Evolutionary conservation across 768 basidiomycete species (phyloP), one percentile per base, ranked within the genome.

Genomic region (Hebeloma cylindrosporum): DNA sequence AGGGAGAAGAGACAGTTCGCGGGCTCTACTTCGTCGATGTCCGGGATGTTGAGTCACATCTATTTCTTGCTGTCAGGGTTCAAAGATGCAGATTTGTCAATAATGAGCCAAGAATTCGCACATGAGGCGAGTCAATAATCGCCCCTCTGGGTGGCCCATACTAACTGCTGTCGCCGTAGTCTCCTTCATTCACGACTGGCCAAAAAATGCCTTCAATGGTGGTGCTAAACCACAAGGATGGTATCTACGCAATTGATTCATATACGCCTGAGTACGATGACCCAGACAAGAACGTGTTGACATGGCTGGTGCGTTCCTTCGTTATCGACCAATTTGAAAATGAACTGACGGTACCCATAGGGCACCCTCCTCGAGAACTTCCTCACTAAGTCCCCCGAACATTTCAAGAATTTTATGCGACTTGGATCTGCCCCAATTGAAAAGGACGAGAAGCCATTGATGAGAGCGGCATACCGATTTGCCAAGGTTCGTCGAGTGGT

Each of bases 351-450:
- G 36, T 34, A 6, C 29, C 29, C 47, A 7, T 53, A 95, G 91
- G 95, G 95, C 3, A 85, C 83, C 2, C 74, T 97, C 45, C 66
- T 97, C 17, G 95, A 99, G 63, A 93, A 88, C 57, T 85, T 88
- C 57, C 60, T 99, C 42, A 97, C 93, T 0, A 68, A 77, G 40
- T 58, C 82, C 0, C 68, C 77, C 4, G 67, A 70, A 13, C 79
- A 89, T 28, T 93, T 97, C 63, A 67, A 67, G 30, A 66, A 67
- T 1, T 71, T 79, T 21, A 64, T 79, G 48, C 79, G 79, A 11
- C 64, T 71, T 7, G 54, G 60, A 11, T 56, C 65, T 1, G 56
- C 55, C 7, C 52, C 68, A 9, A 43, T 45, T 3, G 43, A 42
- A 4, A 40, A 57, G 14, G 45, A 57, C 9, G 53, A 76, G 49